Base-by-base conservation (phyloP, 257 asterid species). In the Solanum etuberosum region DNA sequence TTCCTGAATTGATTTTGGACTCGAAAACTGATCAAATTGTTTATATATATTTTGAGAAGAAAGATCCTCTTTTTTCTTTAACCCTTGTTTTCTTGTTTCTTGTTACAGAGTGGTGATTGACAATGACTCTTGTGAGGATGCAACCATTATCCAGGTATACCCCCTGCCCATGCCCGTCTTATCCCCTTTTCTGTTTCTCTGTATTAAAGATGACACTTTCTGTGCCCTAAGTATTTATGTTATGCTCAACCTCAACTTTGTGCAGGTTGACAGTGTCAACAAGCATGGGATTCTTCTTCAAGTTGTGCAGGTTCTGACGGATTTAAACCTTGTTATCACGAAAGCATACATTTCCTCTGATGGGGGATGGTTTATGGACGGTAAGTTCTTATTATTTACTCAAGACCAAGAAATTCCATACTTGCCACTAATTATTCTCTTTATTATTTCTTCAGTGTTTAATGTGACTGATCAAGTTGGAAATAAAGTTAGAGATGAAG, bases 301-400 rank as follows among this genome's bases (percentile, higher is more conserved):
- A 65, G 96, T 95, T 63, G 95, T 95, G 85, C 98, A 95, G 91
- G 95, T 95, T 90, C 93, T 95, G 15, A 94, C 95, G 3, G 98
- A 95, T 90, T 89, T 95, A 92, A 91, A 95, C 89, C 96, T 95
- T 73, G 96, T 94, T 76, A 92, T 95, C 88, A 94, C 88, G 59
- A 95, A 95, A 90, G 98, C 97, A 12, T 95, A 95, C 92, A 93
- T 95, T 84, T 95, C 98, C 15, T 95, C 97, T 3, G 98, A 95
- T 86, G 97, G 95, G 25, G 98, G 96, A 46, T 95, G 98, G 98
- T 95, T 94, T 91, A 95, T 95, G 98, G 96, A 95, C 85, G 98
- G 97, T 95, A 92, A 84, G 91, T 35, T 81, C 43, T 29, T 51
- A 63, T 81, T 46, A 16, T 46, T 48, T 46, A 48, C 42, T 10